Conservation (phyloP, 2,329 filamentous ascomycete genomes). For the Fusarium palustre region DNA sequence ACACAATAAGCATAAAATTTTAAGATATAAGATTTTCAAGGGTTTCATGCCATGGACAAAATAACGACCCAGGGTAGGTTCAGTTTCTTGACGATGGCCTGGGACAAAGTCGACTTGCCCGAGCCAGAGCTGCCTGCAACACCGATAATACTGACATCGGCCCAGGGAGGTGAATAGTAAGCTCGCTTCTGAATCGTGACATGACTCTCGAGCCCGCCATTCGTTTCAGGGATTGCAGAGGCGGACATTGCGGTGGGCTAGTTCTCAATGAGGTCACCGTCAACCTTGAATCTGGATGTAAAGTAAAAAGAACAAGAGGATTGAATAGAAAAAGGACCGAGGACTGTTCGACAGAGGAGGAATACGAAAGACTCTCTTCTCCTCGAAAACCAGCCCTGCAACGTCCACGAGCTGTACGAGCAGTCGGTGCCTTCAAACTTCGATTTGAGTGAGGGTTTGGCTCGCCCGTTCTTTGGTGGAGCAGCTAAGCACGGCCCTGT, state of each 20-base stretch:
- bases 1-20: constrained; percentile 39
- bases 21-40: not conserved
- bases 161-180: constrained; percentile 95
- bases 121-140: constrained; percentile 96
- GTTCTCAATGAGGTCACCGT: constrained; percentile 36
- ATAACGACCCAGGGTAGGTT: constrained; percentile 99
- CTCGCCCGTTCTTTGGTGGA: constrained; percentile 38
- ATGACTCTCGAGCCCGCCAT: constrained; percentile 53
- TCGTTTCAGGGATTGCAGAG: constrained; percentile 29
- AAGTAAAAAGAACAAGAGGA: not conserved
- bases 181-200: constrained; percentile 67
- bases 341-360: not conserved
- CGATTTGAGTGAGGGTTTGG: constrained; percentile 36
- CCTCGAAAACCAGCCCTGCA: constrained; percentile 41
- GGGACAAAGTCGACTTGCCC: constrained; percentile 90
- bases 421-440: constrained; percentile 24
- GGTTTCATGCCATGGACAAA: constrained; percentile 82
- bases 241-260: constrained; percentile 40
- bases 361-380: constrained; percentile 9
- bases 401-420: constrained; percentile 36
- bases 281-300: constrained; percentile 2
- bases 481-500: constrained; percentile 42
- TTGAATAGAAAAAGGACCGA: not conserved
- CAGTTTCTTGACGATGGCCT: constrained; percentile 88
- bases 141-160: constrained; percentile 94